phyloP scores from a whole-genome alignment of 306 rosid species.

The Lathyrus oleraceus region DNA sequence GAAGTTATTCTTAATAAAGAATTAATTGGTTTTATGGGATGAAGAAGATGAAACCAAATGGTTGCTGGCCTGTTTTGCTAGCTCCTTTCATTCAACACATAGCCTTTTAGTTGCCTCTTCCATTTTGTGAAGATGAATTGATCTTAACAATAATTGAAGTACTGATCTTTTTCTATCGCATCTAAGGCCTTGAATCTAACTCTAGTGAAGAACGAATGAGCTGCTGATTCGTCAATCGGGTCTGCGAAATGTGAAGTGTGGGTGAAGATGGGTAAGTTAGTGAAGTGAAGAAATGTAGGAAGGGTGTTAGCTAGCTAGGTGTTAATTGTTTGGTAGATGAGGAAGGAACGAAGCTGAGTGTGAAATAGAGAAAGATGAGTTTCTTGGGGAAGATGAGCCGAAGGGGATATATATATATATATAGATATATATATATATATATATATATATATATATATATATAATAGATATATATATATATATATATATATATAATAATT shows the following conservation, averaged over 20 bases:
- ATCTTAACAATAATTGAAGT: not conserved
- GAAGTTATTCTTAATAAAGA: slow-evolving; percentile 53
- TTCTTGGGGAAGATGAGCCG: slow-evolving; percentile 33
- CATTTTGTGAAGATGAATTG: slow-evolving; percentile 29
- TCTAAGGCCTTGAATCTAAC: not conserved
- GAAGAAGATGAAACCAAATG: slow-evolving; percentile 50
- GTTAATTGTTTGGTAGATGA: not conserved
- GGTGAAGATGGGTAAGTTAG: not conserved
- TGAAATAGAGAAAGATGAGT: not conserved
- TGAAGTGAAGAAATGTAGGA: not conserved
- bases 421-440: no score
- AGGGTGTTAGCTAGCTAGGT: not conserved
- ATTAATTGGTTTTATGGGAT: slow-evolving; percentile 41
- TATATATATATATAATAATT: no score
- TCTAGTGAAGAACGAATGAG: not conserved
- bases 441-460: no score
- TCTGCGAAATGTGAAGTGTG: not conserved
- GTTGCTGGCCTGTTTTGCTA: slow-evolving; percentile 53
- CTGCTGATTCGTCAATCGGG: not conserved
- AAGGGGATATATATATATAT: slow-evolving; percentile 20
- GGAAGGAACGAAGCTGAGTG: not conserved
- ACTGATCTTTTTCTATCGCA: not conserved
- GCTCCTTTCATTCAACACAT: no score
- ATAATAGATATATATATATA: no score
- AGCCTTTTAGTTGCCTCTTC: slow-evolving; percentile 42